Percentiles rank a stretch among this genome's conserved stretches.
Conservation (phyloP, 305 asterid species). For the Fraxinus velutina region DNA sequence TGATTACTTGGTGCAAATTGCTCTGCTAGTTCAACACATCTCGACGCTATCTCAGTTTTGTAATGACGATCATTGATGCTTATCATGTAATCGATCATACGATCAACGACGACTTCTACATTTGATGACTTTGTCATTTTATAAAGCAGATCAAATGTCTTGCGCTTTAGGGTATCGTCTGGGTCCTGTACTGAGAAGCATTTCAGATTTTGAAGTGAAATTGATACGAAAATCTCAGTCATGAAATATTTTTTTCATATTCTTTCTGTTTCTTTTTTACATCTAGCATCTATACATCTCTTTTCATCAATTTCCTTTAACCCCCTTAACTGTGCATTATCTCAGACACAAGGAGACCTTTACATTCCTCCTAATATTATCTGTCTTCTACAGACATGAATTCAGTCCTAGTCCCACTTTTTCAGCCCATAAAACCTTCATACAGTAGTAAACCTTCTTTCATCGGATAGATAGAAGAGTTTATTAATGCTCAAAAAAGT, state of each 20-base stretch:
- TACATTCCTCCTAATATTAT: not conserved
- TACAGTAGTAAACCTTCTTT: not conserved
- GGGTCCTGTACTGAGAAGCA: slow-evolving; percentile 66
- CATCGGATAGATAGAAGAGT: not conserved
- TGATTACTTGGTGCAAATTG: slow-evolving; percentile 98
- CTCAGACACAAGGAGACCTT: not conserved
- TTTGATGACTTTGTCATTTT: slow-evolving; percentile 98
- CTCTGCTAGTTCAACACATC: slow-evolving; percentile 95
- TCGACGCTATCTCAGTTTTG: slow-evolving; percentile 96
- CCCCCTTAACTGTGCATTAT: not conserved
- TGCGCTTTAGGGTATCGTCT: slow-evolving; percentile 94
- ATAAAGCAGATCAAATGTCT: slow-evolving; percentile 89
- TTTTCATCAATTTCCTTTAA: not conserved
- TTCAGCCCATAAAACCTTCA: not conserved
- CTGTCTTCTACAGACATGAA: not conserved
- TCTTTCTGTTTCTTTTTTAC: not conserved
- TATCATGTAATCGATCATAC: slow-evolving; percentile 93
- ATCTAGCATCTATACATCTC: not conserved
- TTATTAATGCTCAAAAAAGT: not conserved
- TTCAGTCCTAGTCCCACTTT: not conserved
- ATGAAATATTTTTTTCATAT: not conserved
- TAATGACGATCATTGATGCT: slow-evolving; percentile 81
- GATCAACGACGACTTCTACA: slow-evolving; percentile 93
- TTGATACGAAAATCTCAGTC: slow-evolving; percentile 20
- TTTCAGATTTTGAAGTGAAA: slow-evolving; percentile 19